Evolutionary conservation across 495 filamentous ascomycete genomes (phyloP).

Genomic region (Lophiostoma macrostomum): DNA sequence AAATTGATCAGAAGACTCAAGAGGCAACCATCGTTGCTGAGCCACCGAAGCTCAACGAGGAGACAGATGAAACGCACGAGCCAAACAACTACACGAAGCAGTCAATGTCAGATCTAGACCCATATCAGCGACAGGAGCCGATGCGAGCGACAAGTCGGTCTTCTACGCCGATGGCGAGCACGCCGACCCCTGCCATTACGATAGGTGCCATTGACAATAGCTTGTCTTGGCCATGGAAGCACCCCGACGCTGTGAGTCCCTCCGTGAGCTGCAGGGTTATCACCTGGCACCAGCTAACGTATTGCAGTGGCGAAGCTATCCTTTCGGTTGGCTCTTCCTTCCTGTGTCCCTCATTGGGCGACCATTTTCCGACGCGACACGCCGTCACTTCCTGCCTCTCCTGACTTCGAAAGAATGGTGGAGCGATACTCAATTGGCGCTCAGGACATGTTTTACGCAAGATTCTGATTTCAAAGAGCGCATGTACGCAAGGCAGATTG

Average conservation of each 20-base stretch:
- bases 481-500: constrained; percentile 96
- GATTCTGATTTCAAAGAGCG: constrained; percentile 95
- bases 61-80: constrained; percentile 38
- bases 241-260: constrained; percentile 80
- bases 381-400: constrained; percentile 89
- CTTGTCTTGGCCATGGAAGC: constrained; percentile 98
- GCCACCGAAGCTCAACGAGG: constrained; percentile 63
- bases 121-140: constrained; percentile 74
- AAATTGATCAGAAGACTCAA: constrained; percentile 79
- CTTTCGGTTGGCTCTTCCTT: constrained; percentile 97
- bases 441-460: constrained; percentile 80
- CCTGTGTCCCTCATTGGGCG: constrained; percentile 94
- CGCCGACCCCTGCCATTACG: constrained; percentile 60
- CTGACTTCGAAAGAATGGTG: constrained; percentile 94
- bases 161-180: constrained; percentile 51
- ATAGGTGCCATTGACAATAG: constrained; percentile 98
- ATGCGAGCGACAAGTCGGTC: constrained; percentile 75
- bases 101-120: constrained; percentile 42
- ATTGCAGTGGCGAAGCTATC: constrained; percentile 75
- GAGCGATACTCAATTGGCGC: constrained; percentile 84
- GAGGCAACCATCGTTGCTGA: constrained; percentile 83
- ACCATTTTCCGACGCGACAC: constrained; percentile 88
- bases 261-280: neutral
- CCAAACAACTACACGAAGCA: constrained; percentile 26
- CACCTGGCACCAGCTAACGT: constrained; percentile 12